These are phyloP conservation scores for Quercus engelmannii DNA, from an alignment of 306 rosid genomes.

Conservation along the genomic window DNA sequence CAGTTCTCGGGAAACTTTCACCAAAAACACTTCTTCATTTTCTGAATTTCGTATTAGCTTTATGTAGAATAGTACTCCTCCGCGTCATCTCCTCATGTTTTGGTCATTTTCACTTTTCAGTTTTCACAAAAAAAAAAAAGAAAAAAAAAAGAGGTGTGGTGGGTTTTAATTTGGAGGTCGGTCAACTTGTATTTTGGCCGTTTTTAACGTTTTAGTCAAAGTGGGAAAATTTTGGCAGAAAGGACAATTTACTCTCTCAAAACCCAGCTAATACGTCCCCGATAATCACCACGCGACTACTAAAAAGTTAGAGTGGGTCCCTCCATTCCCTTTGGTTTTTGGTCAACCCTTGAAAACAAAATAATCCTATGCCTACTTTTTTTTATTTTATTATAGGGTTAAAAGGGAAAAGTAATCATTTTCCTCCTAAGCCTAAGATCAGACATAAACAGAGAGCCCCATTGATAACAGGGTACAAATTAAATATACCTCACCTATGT, in stretches of 20 bases:
- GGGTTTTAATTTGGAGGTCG: not conserved
- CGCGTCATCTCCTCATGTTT: no score
- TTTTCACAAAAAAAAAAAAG: no score
- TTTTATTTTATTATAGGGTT: not conserved
- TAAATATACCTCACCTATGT: not conserved
- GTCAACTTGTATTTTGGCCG: slow-evolving; percentile 9
- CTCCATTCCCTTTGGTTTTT: not conserved
- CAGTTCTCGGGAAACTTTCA: not conserved
- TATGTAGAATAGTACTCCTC: no score
- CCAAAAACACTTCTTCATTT: no score
- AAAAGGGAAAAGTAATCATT: not conserved
- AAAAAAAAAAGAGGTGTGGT: no score
- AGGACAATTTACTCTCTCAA: not conserved
- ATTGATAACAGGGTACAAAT: not conserved
- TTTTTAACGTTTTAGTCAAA: not conserved
- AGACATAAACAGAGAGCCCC: no score
- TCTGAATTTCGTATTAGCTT: no score
- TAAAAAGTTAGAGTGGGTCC: slow-evolving; percentile 12
- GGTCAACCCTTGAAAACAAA: slow-evolving; percentile 37
- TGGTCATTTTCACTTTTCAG: no score
- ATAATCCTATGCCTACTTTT: not conserved
- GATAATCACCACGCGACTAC: slow-evolving; percentile 12
- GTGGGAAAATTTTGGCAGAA: not conserved
- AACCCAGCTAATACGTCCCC: not conserved
- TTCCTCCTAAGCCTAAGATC: not conserved